Base-by-base conservation (phyloP, 2,329 filamentous ascomycete genomes). In the Calonectria pauciramosa region DNA sequence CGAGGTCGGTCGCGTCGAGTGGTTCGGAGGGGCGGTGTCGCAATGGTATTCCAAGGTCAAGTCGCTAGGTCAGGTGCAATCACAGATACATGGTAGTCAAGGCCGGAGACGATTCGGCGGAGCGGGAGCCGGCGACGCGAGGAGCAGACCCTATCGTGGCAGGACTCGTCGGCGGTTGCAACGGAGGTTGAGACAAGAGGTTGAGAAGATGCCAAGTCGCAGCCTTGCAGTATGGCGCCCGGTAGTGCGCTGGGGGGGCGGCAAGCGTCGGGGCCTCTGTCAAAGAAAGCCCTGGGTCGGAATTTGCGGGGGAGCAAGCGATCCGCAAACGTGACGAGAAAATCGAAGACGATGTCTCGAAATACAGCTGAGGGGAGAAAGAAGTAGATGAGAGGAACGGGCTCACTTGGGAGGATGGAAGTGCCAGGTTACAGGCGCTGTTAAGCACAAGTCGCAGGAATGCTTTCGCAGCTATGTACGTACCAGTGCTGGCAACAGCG, bases 181-280 rank as follows among this genome's bases (percentile, higher is more conserved):
- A 38, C 20, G 79, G 71, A 82, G 79, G 71, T 64, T 20, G 38
- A 47, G 38, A n/a, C 41, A 8, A 8, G 41, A 44, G 41, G 41
- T 44, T 44, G 41, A 59, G 30, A 41, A 38, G 54, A 66, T 47
- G 67, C 49, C 49, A 52, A 68, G 72, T 56, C 64, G 44, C 44
- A 66, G 73, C 52, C 72, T 71, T 68, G 56, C 52, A 60, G 51
- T 69, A 68, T 60, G 67, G 47, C 54, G 59, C 68, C n/a, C 36
- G 65, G 44, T 30, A 49, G 47, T 64, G 51, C 71, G 65, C 77
- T 65, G 41, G 44, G 20, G 32, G 20, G 38, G 14, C 44, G 78
- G 82, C 82, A 83, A 84, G 79, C 79, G 84, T 81, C 76, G 76
- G 76, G 81, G 82, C 80, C 80, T 84, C 83, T 85, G 67, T 86